phyloP scores from a whole-genome alignment of 345 rosid genomes.

The Odontarrhena argentea region DNA sequence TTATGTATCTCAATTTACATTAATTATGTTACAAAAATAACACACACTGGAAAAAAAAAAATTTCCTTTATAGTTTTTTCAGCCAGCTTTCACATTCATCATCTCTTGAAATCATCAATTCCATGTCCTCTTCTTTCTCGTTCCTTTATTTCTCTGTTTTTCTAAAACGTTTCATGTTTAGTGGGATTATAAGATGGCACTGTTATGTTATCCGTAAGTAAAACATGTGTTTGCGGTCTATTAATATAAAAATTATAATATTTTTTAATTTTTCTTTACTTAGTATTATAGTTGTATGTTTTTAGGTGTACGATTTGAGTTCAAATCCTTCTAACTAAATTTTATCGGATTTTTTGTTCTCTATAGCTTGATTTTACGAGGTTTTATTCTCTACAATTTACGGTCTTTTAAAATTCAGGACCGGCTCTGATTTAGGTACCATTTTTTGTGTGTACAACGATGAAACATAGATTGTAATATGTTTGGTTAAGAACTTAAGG shows the following conservation, averaged over 20 bases:
- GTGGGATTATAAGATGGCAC: too few species aligned
- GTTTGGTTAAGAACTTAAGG: conserved; percentile 31
- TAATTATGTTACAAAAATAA: conserved; percentile 38
- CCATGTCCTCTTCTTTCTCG: conserved; percentile 30
- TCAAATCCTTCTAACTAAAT: too few species aligned
- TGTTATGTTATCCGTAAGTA: too few species aligned
- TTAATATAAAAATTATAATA: too few species aligned
- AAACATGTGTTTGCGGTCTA: too few species aligned
- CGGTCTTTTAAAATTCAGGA: too few species aligned
- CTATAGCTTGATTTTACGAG: not conserved
- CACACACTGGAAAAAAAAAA: not conserved
- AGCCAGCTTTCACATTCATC: conserved; percentile 37
- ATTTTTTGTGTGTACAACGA: not conserved
- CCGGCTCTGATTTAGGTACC: not conserved
- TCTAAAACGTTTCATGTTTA: too few species aligned
- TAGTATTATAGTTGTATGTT: too few species aligned
- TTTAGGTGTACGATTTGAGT: too few species aligned
- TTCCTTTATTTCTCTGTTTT: not conserved
- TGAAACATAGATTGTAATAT: not conserved
- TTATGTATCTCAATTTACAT: conserved; percentile 40
- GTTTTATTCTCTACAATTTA: too few species aligned
- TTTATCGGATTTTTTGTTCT: too few species aligned
- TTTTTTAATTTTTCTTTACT: not conserved
- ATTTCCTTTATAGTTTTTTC: not conserved
- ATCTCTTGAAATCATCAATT: conserved; percentile 26